Percentiles rank a stretch among this genome's conserved stretches.
Evolutionary conservation across 768 basidiomycete species (phyloP).

Genomic region (Agaricus blazei): DNA sequence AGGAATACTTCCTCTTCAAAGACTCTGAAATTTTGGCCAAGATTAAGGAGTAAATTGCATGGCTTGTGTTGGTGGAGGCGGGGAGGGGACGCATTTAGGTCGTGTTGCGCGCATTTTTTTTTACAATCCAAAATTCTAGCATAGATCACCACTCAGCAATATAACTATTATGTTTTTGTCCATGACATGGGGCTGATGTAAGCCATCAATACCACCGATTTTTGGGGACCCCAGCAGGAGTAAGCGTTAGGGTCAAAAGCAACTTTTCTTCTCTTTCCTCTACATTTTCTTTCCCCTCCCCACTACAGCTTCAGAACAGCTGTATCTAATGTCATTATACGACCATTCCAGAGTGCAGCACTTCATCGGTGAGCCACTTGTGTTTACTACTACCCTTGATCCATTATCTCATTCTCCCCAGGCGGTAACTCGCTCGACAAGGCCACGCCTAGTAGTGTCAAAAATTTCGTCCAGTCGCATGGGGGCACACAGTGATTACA

Average conservation of each 20-base stretch:
- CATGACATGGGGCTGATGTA: constrained; percentile 20
- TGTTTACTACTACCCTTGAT: constrained; percentile 9
- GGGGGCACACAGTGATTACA: constrained; percentile 99
- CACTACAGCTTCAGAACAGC: constrained; percentile 15
- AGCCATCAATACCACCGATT: constrained; percentile 25
- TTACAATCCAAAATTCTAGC: constrained; percentile 1
- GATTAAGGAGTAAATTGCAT: constrained; percentile 73
- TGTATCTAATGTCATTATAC: constrained; percentile 38
- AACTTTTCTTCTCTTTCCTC: constrained; percentile 17
- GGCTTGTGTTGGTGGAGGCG: not conserved
- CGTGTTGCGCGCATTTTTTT: not conserved
- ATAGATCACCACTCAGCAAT: constrained; percentile 9
- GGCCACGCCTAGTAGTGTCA: constrained; percentile 71
- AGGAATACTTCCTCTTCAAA: constrained; percentile 96
- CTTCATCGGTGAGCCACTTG: constrained; percentile 37
- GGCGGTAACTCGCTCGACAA: constrained; percentile 91
- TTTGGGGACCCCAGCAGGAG: constrained; percentile 38
- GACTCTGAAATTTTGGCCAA: constrained; percentile 95
- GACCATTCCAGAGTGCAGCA: constrained; percentile 53
- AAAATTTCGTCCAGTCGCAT: constrained; percentile 86
- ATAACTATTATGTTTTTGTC: not conserved
- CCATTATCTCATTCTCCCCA: constrained; percentile 38
- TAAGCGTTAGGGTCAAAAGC: constrained; percentile 17
- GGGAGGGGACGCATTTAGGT: not conserved
- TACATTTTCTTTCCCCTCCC: constrained; percentile 13